Base-by-base conservation (phyloP, 192 early-diverging fungal genomes). In the Oehlia diaphana region DNA sequence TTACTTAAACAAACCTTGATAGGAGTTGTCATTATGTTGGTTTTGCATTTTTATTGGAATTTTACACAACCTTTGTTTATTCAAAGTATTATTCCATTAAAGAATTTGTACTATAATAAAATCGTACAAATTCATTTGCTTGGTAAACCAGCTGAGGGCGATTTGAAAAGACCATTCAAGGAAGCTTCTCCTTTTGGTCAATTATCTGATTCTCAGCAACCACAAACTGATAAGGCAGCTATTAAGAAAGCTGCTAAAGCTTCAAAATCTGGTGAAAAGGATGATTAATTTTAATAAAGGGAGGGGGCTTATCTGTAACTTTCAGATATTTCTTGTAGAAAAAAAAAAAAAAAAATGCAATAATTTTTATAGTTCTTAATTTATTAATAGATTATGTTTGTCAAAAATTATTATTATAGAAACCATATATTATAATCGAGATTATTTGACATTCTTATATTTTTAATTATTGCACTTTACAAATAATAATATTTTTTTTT, bases 51-150 rank as follows among this genome's bases (percentile, higher is more conserved):
- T 87, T 91, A 96, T 84, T 96, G 91, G 79, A 92, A 92, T 33
- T 96, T 95, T 76, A 88, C 95, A 63, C 94, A 96, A 80, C 97
- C 97, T 8, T 84, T 98, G 58, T 84, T 97, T 21, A 87, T 97
- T 80, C 97, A 98, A 87, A 89, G 91, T 19, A 85, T 97, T 74
- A 81, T 98, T 42, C 93, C 92, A 5, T 79, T 94, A 81, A 90
- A 92, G 81, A 91, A 90, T 70, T 82, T 94, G 69, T 87, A 91
- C 73, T 86, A 86, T 76, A 91, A 88, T 80, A 93, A 89, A 84
- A 84, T 94, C 33, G 91, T 95, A 72, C 89, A 92, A 84, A 90
- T 98, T 84, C 90, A 96, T 81, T 50, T 96, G 49, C 87, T 93
- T 82, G 90, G 91, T 58, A 85, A 92, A 83, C 83, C 89, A 12